Conservation (phyloP, 768 basidiomycete species). For the Boletellus ananas region DNA sequence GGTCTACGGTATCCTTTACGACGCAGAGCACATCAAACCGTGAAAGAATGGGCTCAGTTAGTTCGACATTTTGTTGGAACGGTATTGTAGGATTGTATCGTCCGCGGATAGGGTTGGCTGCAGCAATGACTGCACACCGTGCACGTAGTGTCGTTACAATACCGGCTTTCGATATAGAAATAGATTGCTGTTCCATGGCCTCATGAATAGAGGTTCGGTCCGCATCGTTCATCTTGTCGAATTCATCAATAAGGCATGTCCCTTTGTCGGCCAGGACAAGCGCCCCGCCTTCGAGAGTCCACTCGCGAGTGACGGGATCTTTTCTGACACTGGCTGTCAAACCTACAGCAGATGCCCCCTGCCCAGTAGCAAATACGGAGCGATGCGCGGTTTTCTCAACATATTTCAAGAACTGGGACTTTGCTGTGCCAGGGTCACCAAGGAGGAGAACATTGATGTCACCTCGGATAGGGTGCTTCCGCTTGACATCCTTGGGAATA, state of each 20-base stretch:
- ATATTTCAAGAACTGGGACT: slow-evolving; percentile 98
- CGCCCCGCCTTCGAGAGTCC: slow-evolving; percentile 98
- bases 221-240: slow-evolving; percentile 99
- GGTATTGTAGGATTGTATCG: slow-evolving; percentile 98
- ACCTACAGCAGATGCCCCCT: slow-evolving; percentile 98
- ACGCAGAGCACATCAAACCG: slow-evolving; percentile 98
- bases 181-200: slow-evolving; percentile 99
- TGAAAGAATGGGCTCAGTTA: slow-evolving; percentile 97
- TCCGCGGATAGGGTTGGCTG: slow-evolving; percentile 95
- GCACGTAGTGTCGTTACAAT: slow-evolving; percentile 98
- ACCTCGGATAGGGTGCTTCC: slow-evolving; percentile 93
- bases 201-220: slow-evolving; percentile 99
- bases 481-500: slow-evolving; percentile 91
- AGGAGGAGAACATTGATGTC: slow-evolving; percentile 97
- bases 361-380: slow-evolving; percentile 97
- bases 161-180: slow-evolving; percentile 98
- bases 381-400: slow-evolving; percentile 98
- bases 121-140: slow-evolving; percentile 95
- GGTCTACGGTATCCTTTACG: slow-evolving; percentile 96
- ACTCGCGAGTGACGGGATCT: slow-evolving; percentile 94
- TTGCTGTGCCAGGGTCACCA: slow-evolving; percentile 98
- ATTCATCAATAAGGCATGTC: slow-evolving; percentile 96
- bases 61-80: slow-evolving; percentile 96
- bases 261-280: slow-evolving; percentile 98
- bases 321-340: slow-evolving; percentile 98